These are phyloP conservation scores for Entoloma clypeatum DNA, from an alignment of 1,284 basidiomycete genomes.

Conservation along the genomic window DNA sequence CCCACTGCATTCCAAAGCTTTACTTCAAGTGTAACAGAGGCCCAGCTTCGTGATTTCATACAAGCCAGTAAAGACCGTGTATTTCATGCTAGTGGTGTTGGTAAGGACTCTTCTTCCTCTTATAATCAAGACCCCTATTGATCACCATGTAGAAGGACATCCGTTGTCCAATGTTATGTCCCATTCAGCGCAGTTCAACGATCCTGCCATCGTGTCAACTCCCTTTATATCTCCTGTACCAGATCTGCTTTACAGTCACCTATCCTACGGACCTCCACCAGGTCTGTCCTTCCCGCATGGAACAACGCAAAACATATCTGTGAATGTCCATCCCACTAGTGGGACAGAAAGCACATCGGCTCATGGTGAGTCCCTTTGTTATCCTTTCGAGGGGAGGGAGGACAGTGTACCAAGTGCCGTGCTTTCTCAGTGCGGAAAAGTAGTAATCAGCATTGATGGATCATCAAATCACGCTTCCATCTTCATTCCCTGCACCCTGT, in stretches of 20 bases:
- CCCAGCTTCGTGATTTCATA: constrained; percentile 70
- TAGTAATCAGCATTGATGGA: constrained; percentile 59
- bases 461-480: constrained; percentile 33
- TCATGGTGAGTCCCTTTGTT: constrained; percentile 64
- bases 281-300: constrained; percentile 44
- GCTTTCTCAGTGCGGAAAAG: constrained; percentile 78
- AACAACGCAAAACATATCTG: constrained; percentile 10
- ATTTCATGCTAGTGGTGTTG: constrained; percentile 16
- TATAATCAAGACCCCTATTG: too few relatives aligned
- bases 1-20: constrained; percentile 47
- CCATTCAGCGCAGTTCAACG: constrained; percentile 46
- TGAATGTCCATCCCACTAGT: constrained; percentile 6
- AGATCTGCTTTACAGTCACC: constrained; percentile 26
- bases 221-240: constrained; percentile 47
- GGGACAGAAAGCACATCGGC: constrained; percentile 36
- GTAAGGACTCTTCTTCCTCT: constrained; percentile 12
- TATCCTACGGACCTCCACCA: constrained; percentile 59
- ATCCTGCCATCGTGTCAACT: constrained; percentile 82
- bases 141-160: too few relatives aligned
- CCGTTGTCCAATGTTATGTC: constrained; percentile 36
- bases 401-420: constrained; percentile 77
- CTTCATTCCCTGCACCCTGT: constrained; percentile 23
- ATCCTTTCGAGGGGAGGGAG: constrained; percentile 65
- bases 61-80: constrained; percentile 60
- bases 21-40: constrained; percentile 60